Percentiles rank a stretch among this genome's conserved stretches.
phyloP scores from a whole-genome alignment of 345 rosid genomes.

The Gossypium stocksii region DNA sequence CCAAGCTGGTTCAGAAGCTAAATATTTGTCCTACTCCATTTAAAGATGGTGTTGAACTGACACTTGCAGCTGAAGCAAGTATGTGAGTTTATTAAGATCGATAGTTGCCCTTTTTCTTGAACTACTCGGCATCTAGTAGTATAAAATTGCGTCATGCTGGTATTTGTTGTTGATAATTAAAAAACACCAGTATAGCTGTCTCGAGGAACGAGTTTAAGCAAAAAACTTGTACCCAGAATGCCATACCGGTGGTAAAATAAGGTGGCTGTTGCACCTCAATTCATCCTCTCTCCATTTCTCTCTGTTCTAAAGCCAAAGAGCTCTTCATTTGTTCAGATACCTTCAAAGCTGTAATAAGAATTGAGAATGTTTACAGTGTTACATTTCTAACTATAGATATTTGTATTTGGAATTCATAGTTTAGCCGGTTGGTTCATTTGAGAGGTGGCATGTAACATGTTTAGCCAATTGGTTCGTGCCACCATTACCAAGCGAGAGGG shows the following conservation, averaged over 20 bases:
- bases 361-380: neutral
- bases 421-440: too few species aligned
- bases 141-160: neutral
- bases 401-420: neutral
- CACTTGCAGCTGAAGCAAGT: slow-evolving; percentile 42
- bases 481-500: too few species aligned
- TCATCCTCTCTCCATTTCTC: neutral
- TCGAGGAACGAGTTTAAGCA: neutral
- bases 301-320: neutral
- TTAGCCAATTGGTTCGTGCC: too few species aligned
- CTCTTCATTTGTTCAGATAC: slow-evolving; percentile 1
- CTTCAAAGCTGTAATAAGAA: slow-evolving; percentile 1
- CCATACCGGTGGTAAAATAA: neutral
- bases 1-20: slow-evolving; percentile 52
- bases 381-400: neutral
- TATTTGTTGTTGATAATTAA: slow-evolving; percentile 3
- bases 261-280: neutral
- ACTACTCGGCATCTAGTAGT: neutral
- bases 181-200: neutral
- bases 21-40: slow-evolving; percentile 50
- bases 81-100: neutral
- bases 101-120: neutral
- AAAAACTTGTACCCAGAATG: neutral
- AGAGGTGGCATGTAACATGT: too few species aligned
- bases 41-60: slow-evolving; percentile 60